Percentiles rank a stretch among this genome's conserved stretches.
phyloP scores from a whole-genome alignment of 495 filamentous ascomycete species.

The Hyaloscypha variabilis region DNA sequence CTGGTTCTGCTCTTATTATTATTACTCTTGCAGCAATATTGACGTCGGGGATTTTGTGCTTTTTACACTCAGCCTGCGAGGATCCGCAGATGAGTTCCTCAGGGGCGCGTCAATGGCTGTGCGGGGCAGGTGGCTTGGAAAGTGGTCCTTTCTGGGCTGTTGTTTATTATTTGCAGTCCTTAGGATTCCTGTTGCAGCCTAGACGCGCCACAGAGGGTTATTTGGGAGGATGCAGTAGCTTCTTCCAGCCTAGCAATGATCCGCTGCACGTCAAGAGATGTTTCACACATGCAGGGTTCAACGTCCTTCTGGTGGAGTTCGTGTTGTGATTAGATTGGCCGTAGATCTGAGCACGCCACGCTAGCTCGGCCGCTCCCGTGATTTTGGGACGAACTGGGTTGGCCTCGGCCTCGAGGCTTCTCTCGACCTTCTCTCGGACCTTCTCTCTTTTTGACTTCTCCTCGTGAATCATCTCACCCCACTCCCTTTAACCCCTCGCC shows the following conservation, averaged over 20 bases:
- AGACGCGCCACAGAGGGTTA: not conserved
- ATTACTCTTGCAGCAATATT: constrained; percentile 9
- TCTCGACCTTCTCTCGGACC: no score
- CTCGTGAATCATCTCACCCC: not conserved
- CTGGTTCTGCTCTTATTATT: no score
- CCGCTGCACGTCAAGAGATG: not conserved
- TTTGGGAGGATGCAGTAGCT: not conserved
- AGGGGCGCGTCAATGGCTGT: constrained; percentile 20
- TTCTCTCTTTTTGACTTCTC: not conserved
- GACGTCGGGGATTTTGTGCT: not conserved
- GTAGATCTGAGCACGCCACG: not conserved
- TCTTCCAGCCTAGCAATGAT: not conserved
- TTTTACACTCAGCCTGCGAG: not conserved
- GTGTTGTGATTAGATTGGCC: not conserved
- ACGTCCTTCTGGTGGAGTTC: not conserved
- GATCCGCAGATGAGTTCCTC: constrained; percentile 13
- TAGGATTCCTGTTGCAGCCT: not conserved
- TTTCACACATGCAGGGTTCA: constrained; percentile 1
- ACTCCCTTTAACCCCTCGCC: not conserved
- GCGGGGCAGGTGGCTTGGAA: not conserved
- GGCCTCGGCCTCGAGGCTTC: not conserved
- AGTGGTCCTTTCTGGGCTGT: not conserved
- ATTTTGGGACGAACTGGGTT: not conserved
- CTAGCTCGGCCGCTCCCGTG: not conserved
- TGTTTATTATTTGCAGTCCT: constrained; percentile 9